Evolutionary conservation across 78 protist genomes (phyloP).

Genomic region (Fonticula alba): DNA sequence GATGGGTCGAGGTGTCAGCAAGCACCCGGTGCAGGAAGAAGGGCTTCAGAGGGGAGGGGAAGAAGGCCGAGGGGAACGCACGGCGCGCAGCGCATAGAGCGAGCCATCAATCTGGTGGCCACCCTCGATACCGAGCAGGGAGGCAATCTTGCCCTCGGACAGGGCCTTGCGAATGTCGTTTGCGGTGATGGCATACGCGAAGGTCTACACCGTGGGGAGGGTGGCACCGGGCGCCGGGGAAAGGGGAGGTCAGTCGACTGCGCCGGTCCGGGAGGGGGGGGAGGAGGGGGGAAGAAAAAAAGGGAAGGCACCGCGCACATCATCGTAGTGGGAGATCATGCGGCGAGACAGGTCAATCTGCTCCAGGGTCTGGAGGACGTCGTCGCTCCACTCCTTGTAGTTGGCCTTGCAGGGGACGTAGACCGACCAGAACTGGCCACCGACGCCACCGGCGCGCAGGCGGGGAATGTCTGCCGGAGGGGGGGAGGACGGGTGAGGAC

Average conservation of each 20-base stretch:
- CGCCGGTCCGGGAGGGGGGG: no score
- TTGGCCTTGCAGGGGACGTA: conserved; percentile 1
- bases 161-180: neutral
- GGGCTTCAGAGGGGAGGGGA: no score
- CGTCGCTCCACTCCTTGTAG: neutral
- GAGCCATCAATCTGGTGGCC: neutral
- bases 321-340: neutral
- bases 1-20: neutral
- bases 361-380: conserved; percentile 6
- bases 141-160: conserved; percentile 1
- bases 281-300: no score
- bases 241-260: no score
- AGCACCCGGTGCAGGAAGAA: no score
- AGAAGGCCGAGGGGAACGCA: no score
- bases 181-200: neutral
- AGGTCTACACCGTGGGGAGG: no score
- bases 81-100: conserved; percentile 2
- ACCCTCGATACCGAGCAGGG: neutral
- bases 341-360: neutral
- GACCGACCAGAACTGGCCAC: conserved; percentile 15
- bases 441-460: neutral
- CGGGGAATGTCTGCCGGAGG: conserved; percentile 19
- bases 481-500: no score
- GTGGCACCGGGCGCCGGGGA: no score
- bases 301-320: no score